A percentile compares a stretch with the other conserved stretches of the same genome.
These are phyloP conservation scores for Amanita pseudoporphyria DNA, from an alignment of 768 basidiomycete genomes.

Conservation along the genomic window DNA sequence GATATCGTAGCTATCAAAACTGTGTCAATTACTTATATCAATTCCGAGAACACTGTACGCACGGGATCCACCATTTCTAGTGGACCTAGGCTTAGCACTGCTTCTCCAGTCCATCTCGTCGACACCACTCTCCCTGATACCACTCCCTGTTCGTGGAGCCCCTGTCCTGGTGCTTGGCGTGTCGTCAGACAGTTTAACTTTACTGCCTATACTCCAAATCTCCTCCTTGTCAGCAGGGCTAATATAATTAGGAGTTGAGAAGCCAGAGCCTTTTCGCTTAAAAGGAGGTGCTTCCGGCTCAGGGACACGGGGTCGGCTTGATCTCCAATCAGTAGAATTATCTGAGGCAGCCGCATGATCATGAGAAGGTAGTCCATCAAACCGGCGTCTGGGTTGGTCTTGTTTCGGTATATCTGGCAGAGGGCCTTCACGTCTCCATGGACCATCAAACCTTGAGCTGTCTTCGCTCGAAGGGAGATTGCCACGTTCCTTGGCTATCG, in stretches of 20 bases:
- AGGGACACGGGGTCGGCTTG: slow-evolving; percentile 33
- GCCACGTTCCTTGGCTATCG: slow-evolving; percentile 65
- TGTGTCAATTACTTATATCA: slow-evolving; percentile 4
- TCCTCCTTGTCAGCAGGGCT: slow-evolving; percentile 72
- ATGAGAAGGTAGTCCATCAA: slow-evolving; percentile 40
- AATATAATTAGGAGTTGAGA: slow-evolving; percentile 29
- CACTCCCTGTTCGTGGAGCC: slow-evolving; percentile 38
- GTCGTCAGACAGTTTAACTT: slow-evolving; percentile 50
- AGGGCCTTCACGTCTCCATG: slow-evolving; percentile 85
- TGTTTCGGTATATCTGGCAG: slow-evolving; percentile 57
- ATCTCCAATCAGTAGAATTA: slow-evolving; percentile 62
- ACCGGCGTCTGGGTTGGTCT: slow-evolving; percentile 56
- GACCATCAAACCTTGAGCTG: slow-evolving; percentile 71
- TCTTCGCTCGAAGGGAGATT: slow-evolving; percentile 57
- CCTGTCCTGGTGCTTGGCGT: slow-evolving; percentile 30
- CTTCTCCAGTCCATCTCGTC: slow-evolving; percentile 74
- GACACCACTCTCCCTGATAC: slow-evolving; percentile 33
- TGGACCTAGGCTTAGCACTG: slow-evolving; percentile 30
- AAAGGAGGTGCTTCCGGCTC: slow-evolving; percentile 40
- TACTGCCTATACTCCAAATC: slow-evolving; percentile 65
- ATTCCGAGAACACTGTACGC: slow-evolving; percentile 17
- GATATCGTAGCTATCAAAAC: slow-evolving; percentile 47
- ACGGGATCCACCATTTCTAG: slow-evolving; percentile 53
- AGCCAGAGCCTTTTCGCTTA: slow-evolving; percentile 51
- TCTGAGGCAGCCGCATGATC: slow-evolving; percentile 44